Evolutionary conservation across 2,329 filamentous ascomycete species (phyloP).

Genomic region (Aspergillus caelatus): DNA sequence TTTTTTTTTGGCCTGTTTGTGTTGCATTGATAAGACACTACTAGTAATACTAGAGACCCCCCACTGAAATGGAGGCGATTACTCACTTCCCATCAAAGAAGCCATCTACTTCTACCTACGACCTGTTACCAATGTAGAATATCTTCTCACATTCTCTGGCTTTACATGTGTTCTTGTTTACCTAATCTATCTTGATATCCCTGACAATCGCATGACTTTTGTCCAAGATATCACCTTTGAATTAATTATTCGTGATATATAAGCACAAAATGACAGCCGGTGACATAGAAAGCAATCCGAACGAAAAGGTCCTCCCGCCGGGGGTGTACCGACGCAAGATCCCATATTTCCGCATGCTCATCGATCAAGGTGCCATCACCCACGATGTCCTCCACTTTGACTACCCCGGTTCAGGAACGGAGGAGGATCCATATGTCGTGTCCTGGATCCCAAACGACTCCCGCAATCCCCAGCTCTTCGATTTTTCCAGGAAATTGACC

Average conservation of each 20-base stretch:
- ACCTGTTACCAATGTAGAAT: neutral
- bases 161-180: neutral
- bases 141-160: neutral
- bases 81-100: neutral
- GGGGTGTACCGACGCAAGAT: constrained; percentile 6
- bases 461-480: constrained; percentile 47
- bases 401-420: constrained; percentile 47
- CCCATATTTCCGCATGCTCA: constrained; percentile 5
- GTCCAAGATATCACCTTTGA: neutral
- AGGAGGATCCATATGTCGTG: constrained; percentile 49
- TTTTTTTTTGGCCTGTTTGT: neutral
- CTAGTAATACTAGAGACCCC: neutral
- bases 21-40: neutral
- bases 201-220: neutral
- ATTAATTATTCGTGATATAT: neutral
- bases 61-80: neutral
- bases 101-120: neutral
- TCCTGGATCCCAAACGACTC: constrained; percentile 52
- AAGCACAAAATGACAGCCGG: neutral
- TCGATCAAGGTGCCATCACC: constrained; percentile 9
- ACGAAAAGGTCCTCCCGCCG: neutral
- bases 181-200: neutral
- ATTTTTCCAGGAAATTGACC: constrained; percentile 44
- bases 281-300: neutral
- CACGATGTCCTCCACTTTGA: constrained; percentile 37